Conservation (phyloP, 73 alveolate genomes). For the Halteria grandinella region DNA sequence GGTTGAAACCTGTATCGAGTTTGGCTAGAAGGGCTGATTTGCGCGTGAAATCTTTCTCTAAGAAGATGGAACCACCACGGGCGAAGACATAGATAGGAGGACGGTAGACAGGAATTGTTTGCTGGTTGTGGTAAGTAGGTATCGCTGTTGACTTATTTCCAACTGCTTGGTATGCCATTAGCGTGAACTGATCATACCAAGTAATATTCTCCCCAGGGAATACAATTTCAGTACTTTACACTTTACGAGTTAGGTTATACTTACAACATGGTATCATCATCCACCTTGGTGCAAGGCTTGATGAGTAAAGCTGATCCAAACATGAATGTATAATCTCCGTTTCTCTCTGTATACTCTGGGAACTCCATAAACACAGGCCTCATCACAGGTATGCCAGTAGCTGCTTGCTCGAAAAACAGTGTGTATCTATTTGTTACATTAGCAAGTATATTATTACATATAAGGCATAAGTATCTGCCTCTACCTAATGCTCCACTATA, state of each 20-base stretch:
- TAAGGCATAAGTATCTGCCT: constrained; percentile 79
- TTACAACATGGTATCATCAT: neutral
- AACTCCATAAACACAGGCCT: constrained; percentile 59
- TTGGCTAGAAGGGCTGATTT: constrained; percentile 27
- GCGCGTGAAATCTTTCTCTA: constrained; percentile 51
- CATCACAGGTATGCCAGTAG: constrained; percentile 56
- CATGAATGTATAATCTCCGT: constrained; percentile 41
- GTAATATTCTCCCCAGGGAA: constrained; percentile 33
- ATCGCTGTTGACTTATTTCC: neutral
- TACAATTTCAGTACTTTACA: neutral
- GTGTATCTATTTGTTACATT: constrained; percentile 60
- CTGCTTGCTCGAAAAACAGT: constrained; percentile 55
- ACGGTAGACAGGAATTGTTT: neutral
- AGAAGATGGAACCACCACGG: constrained; percentile 65
- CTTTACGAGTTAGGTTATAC: neutral
- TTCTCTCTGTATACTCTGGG: constrained; percentile 10
- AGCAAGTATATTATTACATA: neutral
- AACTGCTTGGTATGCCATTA: neutral
- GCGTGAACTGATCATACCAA: constrained; percentile 37
- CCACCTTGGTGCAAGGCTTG: constrained; percentile 34
- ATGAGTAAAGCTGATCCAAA: constrained; percentile 56
- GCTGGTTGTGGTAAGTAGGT: neutral
- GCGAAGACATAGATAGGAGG: constrained; percentile 43
- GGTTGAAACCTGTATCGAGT: constrained; percentile 17
- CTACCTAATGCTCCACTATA: constrained; percentile 6